phyloP scores from a whole-genome alignment of 345 rosid species.

The Bruguiera sexangula region DNA sequence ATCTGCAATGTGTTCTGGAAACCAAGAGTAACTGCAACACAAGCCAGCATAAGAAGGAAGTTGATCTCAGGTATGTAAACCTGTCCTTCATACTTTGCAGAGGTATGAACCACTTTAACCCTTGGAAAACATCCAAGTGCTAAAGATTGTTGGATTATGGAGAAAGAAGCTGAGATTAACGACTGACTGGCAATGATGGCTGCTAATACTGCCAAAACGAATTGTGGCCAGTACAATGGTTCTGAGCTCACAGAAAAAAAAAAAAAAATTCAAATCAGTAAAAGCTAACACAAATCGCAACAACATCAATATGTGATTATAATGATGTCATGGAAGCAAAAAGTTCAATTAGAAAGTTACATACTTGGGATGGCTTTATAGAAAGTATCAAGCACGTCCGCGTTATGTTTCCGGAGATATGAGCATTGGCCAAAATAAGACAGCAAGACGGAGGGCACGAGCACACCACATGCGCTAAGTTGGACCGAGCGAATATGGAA shows the following conservation, averaged over 20 bases:
- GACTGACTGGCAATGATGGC: constrained; percentile 58
- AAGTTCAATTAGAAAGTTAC: background rate
- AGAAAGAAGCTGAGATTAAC: constrained; percentile 54
- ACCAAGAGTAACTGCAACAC: constrained; percentile 42
- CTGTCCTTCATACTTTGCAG: constrained; percentile 46
- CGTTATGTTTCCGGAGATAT: constrained; percentile 20
- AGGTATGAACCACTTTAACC: constrained; percentile 55
- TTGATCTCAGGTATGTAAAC: constrained; percentile 54
- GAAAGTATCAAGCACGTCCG: constrained; percentile 19
- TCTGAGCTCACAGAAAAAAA: constrained; percentile 18
- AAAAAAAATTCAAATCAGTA: background rate
- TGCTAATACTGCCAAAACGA: constrained; percentile 38
- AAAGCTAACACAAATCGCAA: background rate
- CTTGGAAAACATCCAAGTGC: constrained; percentile 52
- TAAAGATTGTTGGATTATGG: constrained; percentile 54
- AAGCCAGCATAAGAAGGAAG: constrained; percentile 48
- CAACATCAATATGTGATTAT: background rate
- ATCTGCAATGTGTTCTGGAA: constrained; percentile 40
- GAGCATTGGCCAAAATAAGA: constrained; percentile 42
- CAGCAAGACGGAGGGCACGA: constrained; percentile 41
- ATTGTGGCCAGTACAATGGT: constrained; percentile 51
- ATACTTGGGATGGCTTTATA: constrained; percentile 31
- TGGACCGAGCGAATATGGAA: constrained; percentile 45
- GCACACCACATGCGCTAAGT: constrained; percentile 35
- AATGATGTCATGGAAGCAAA: background rate